phyloP scores from a whole-genome alignment of 176 grass and related monocot genomes.

The Aegilops longissima region DNA sequence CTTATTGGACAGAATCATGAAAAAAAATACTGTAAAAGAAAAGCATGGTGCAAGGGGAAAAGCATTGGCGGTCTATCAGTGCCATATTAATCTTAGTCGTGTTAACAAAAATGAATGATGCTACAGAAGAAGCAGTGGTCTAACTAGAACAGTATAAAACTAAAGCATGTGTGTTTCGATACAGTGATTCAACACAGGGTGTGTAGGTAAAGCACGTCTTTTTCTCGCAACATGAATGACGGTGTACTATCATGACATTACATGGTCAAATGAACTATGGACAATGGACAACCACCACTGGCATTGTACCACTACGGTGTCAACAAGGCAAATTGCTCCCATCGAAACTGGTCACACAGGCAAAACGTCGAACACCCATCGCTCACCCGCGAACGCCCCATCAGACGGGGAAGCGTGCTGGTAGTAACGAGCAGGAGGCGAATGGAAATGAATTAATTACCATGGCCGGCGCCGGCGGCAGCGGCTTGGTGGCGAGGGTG shows the following conservation, averaged over 20 bases:
- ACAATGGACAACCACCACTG: too few species aligned
- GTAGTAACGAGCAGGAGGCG: not conserved
- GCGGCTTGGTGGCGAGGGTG: slow-evolving; percentile 25
- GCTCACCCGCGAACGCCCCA: not conserved
- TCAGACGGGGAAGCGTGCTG: not conserved
- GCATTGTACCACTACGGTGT: too few species aligned
- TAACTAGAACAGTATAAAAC: not conserved
- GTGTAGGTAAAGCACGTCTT: too few species aligned
- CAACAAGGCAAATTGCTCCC: too few species aligned
- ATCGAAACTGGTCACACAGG: not conserved
- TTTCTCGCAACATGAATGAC: too few species aligned
- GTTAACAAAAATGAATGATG: not conserved
- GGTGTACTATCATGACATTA: too few species aligned
- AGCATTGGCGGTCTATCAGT: not conserved
- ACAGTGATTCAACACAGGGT: too few species aligned
- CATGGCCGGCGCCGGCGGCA: slow-evolving; percentile 31
- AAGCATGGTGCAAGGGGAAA: not conserved
- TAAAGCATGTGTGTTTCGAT: too few species aligned
- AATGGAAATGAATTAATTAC: slow-evolving; percentile 25
- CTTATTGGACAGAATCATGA: not conserved
- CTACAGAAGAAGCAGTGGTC: not conserved
- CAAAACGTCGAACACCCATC: not conserved
- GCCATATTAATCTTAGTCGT: not conserved
- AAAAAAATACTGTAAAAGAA: not conserved
- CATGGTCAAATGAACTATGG: too few species aligned